Percentiles rank a stretch among this genome's conserved stretches.
phyloP scores from a whole-genome alignment of 768 basidiomycete genomes.

The Leucocoprinus sp. region DNA sequence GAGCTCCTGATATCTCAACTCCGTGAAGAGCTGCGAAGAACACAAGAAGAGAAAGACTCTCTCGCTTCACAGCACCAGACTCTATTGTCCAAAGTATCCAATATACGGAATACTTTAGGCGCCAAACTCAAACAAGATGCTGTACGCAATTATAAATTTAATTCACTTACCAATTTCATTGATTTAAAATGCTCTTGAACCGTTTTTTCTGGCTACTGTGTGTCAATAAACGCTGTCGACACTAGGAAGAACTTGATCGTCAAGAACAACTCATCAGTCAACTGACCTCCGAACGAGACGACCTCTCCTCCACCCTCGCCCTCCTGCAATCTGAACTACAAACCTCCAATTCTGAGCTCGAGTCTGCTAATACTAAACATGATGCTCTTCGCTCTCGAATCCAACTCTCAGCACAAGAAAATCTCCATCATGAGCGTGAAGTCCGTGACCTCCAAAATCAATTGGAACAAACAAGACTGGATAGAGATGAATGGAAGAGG shows the following conservation, averaged over 20 bases:
- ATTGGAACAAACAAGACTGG: slow-evolving; percentile 77
- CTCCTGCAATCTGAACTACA: slow-evolving; percentile 78
- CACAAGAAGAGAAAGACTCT: slow-evolving; percentile 82
- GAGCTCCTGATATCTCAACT: slow-evolving; percentile 43
- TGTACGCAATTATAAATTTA: slow-evolving; percentile 31
- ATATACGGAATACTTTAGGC: slow-evolving; percentile 89
- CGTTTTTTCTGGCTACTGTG: too few relatives aligned
- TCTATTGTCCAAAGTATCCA: slow-evolving; percentile 80
- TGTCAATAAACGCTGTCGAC: slow-evolving; percentile 12
- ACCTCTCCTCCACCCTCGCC: slow-evolving; percentile 60
- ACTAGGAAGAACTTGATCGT: slow-evolving; percentile 95
- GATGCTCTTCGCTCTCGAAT: slow-evolving; percentile 56
- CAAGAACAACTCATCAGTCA: slow-evolving; percentile 78
- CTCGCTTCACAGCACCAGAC: slow-evolving; percentile 79
- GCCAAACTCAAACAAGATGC: slow-evolving; percentile 96
- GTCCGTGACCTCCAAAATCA: slow-evolving; percentile 79
- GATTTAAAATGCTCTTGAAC: too few relatives aligned
- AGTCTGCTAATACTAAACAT: slow-evolving; percentile 62
- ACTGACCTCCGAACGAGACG: slow-evolving; percentile 70
- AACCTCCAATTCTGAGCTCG: slow-evolving; percentile 65
- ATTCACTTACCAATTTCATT: not conserved
- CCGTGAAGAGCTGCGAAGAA: slow-evolving; percentile 66
- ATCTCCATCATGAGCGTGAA: slow-evolving; percentile 63
- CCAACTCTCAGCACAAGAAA: slow-evolving; percentile 66
- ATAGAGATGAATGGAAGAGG: slow-evolving; percentile 58